phyloP scores from a whole-genome alignment of 2,329 filamentous ascomycete species.

The Ophiostoma fasciatum region DNA sequence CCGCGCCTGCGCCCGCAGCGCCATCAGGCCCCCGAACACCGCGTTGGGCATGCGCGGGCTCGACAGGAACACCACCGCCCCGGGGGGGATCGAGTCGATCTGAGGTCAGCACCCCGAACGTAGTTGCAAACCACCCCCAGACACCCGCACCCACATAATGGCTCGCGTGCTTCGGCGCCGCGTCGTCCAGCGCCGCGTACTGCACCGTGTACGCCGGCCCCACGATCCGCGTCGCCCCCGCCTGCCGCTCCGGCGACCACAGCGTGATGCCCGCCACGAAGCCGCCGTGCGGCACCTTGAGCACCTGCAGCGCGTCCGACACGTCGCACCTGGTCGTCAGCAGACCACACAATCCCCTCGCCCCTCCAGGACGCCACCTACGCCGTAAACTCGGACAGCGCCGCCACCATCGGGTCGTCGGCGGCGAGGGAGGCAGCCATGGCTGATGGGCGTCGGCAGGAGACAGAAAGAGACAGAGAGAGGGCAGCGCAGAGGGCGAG shows the following conservation, averaged over 20 bases:
- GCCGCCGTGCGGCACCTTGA: slow-evolving; percentile 32
- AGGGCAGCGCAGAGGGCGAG: background rate
- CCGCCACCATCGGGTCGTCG: slow-evolving; percentile 15
- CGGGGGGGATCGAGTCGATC: slow-evolving; percentile 33
- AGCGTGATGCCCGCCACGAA: slow-evolving; percentile 39
- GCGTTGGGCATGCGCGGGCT: slow-evolving; percentile 32
- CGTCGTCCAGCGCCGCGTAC: slow-evolving; percentile 31
- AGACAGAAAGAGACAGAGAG: no score
- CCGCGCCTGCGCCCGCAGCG: slow-evolving; percentile 27
- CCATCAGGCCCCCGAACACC: slow-evolving; percentile 40
- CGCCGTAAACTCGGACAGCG: slow-evolving; percentile 21
- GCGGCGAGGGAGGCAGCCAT: no score
- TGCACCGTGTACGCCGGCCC: slow-evolving; percentile 40
- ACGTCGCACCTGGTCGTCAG: slow-evolving; percentile 32
- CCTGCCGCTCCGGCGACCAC: slow-evolving; percentile 37
- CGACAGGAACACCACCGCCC: slow-evolving; percentile 35
- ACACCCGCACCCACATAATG: slow-evolving; percentile 27
- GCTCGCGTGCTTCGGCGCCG: slow-evolving; percentile 26
- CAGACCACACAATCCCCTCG: no score
- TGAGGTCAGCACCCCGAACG: no score
- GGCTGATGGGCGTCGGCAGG: background rate
- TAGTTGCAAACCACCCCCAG: no score
- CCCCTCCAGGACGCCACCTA: slow-evolving; percentile 10
- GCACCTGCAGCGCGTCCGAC: slow-evolving; percentile 35
- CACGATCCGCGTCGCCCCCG: slow-evolving; percentile 34